Base-by-base conservation (phyloP, 2,329 filamentous ascomycete genomes). In the Calycina marina region DNA sequence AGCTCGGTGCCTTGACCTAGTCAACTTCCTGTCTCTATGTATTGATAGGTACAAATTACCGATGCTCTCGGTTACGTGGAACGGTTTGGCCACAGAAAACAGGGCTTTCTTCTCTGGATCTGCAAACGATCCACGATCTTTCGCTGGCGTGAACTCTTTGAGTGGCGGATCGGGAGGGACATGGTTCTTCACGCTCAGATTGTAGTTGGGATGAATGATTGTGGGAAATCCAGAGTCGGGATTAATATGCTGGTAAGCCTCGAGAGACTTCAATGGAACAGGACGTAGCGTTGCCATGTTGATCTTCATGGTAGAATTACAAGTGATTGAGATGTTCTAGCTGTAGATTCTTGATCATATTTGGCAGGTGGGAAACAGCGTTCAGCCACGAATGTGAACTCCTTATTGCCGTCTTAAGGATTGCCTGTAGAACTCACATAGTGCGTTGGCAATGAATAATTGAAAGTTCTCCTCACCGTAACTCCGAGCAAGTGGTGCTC, bases 41-140 rank as follows among this genome's bases (percentile, higher is more conserved):
- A n/a, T n/a, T n/a, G n/a, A n/a, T n/a, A n/a, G n/a, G n/a, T n/a
- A n/a, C n/a, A n/a, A 3, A 17, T 20, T 29, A n/a, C 24, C 18
- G 26, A 24, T 37, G 20, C 9, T 10, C 17, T 30, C 12, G 22
- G 22, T 18, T 27, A 14, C 11, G 9, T 30, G 9, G 4, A 31
- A 10, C 3, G 44, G 44, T 28, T 50, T 59, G 2, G 59, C 56
- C 2, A 50, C 54, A 0, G 56, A 48, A 18, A 63, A 45, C 6
- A 65, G 47, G 0, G 58, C 49, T 32, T 56, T 57, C 46, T 62
- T 63, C 20, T 57, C 51, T 1, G 60, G 58, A 33, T 65, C 59
- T 2, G 60, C 61, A 37, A 56, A 62, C 5, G 44, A 41, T 1
- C 54, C 61, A 2, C 60, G 48, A 43, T 61, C 58, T 28, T 49